These are phyloP conservation scores for Micromonas commoda DNA, from an alignment of 139 green algal species.

Conservation along the genomic window DNA sequence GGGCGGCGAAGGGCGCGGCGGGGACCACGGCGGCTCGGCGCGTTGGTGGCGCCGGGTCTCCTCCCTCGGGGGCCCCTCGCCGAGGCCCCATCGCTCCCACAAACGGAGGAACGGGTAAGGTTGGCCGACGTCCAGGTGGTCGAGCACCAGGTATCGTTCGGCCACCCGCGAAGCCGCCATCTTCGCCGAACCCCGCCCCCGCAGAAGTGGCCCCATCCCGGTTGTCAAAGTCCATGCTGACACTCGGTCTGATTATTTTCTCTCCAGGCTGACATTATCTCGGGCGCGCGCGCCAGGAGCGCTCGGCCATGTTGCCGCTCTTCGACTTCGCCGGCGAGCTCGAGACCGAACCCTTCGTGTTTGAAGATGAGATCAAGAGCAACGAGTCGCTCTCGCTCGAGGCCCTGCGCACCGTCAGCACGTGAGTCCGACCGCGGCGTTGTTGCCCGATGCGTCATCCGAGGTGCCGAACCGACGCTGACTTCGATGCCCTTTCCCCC, in stretches of 20 bases:
- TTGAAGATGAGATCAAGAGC: neutral
- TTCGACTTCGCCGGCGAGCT: neutral
- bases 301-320: neutral
- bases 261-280: too few relatives aligned
- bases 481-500: neutral
- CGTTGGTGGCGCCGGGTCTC: too few relatives aligned
- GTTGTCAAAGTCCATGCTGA: too few relatives aligned
- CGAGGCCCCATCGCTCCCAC: neutral
- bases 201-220: neutral
- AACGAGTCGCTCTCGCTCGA: neutral
- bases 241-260: too few relatives aligned
- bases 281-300: too few relatives aligned
- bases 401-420: neutral
- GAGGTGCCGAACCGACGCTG: too few relatives aligned
- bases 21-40: neutral
- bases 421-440: neutral
- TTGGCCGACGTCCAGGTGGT: neutral
- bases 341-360: neutral
- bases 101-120: neutral
- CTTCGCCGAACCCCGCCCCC: neutral
- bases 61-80: too few relatives aligned
- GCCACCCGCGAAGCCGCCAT: neutral
- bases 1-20: too few relatives aligned
- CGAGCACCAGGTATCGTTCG: neutral
- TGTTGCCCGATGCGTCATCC: too few relatives aligned